Evolutionary conservation across 2,329 filamentous ascomycete species (phyloP), one percentile per base, ranked within the genome.

Genomic region (Gaeumannomyces tritici): DNA sequence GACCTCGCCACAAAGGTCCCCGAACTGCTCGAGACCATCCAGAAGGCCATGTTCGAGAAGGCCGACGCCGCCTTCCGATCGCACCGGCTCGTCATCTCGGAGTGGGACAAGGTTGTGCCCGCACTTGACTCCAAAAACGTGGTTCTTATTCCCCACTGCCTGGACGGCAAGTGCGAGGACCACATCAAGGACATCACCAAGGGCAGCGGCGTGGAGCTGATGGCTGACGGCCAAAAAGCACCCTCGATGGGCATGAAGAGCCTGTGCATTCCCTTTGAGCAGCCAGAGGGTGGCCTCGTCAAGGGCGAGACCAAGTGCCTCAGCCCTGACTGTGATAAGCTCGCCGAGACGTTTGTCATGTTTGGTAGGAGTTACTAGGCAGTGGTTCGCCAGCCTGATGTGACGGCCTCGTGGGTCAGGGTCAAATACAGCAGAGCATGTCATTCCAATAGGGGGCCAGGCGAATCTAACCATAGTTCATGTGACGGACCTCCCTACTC

Each of bases 131-230:
- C 84, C 73, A 96, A 96, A 84, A 96, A 98, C 72, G 87, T 98
- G 56, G 88, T 96, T 56, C 80, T 98, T 64, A 96, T 98, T 67
- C 93, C 93, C 61, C 90, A 91, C 80, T 99, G 96, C 73, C 80
- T 93, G 65, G 89, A 85, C 47, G 77, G 78, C 67, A 86, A 90
- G 73, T 98, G 93, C 72, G 93, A 97, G 77, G 93, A 97, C 70
- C 86, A 91, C 74, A 91, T 98, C 79, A 98, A 98, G 84, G 91
- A 96, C 63, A 82, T 93, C 73, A 96, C 91, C 66, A 91, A 89
- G 56, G 88, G 89, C 66, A 89, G 87, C 69, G 87, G 87, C 63
- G 27, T 63, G n/a, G 64, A 70, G 67, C 68, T 73, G 70, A 70
- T 85, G 42, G 79, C 82, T 59, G 82, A 84, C 66, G 77, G 78